A percentile compares a stretch with the other conserved stretches of the same genome.
These are phyloP conservation scores for Saturnispora quitensis DNA, from an alignment of 805 yeast genomes.

Conservation along the genomic window DNA sequence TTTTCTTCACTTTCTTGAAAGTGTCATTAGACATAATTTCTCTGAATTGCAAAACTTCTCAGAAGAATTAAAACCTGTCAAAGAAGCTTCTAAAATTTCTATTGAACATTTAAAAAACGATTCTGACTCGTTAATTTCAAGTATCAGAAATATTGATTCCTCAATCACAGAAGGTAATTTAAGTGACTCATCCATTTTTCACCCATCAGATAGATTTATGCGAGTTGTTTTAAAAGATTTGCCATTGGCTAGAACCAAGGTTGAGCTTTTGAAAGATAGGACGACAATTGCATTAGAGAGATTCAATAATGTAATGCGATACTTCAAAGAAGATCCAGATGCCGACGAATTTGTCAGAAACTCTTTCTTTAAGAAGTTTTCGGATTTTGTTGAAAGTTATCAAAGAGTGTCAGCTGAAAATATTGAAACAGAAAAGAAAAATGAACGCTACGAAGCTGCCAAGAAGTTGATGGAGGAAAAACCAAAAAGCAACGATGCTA, in stretches of 20 bases:
- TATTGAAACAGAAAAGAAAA: constrained; percentile 72
- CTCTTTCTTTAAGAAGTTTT: constrained; percentile 68
- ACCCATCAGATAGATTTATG: constrained; percentile 73
- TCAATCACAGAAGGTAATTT: constrained; percentile 78
- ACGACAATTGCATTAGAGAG: constrained; percentile 52
- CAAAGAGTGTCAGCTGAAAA: constrained; percentile 76
- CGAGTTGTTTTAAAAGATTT: constrained; percentile 52
- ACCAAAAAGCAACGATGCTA: constrained; percentile 35
- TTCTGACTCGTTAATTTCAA: constrained; percentile 52
- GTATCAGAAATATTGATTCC: constrained; percentile 58
- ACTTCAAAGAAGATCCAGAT: constrained; percentile 80
- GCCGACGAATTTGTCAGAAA: constrained; percentile 55
- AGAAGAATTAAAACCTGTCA: constrained; percentile 56
- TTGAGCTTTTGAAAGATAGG: constrained; percentile 55
- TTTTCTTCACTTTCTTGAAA: constrained; percentile 87
- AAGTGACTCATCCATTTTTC: constrained; percentile 68
- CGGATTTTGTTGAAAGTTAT: constrained; percentile 71
- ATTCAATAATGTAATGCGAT: constrained; percentile 63
- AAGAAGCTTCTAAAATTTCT: constrained; percentile 60
- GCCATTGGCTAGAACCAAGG: constrained; percentile 67
- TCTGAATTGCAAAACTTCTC: constrained; percentile 70
- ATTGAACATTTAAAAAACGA: constrained; percentile 75
- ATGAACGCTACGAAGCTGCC: constrained; percentile 44
- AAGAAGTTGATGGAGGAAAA: constrained; percentile 28
- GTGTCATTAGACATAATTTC: constrained; percentile 70